phyloP scores from a whole-genome alignment of 495 filamentous ascomycete genomes.

The Hypoxylon cercidicola region DNA sequence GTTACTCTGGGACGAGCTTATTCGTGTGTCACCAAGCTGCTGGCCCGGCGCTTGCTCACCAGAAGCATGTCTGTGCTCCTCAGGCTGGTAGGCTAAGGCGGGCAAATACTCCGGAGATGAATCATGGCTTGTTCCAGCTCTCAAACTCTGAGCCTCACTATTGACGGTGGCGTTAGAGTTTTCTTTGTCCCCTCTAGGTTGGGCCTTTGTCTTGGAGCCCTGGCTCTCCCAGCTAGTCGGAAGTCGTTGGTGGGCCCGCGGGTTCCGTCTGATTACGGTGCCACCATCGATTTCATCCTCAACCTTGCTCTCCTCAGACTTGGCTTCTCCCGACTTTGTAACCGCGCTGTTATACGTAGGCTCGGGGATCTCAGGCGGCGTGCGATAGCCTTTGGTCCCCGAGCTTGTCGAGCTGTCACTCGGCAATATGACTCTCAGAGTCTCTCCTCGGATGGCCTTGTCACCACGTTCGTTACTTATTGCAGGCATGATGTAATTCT shows the following conservation, averaged over 20 bases:
- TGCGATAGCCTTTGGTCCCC: neutral
- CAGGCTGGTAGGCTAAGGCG: neutral
- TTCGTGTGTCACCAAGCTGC: too few species aligned
- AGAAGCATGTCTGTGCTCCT: neutral
- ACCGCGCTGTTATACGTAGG: neutral
- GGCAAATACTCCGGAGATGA: neutral
- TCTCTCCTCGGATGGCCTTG: neutral
- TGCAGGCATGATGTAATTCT: neutral
- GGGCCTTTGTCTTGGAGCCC: too few species aligned
- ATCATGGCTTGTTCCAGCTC: neutral
- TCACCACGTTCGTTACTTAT: neutral
- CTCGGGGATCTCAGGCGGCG: neutral
- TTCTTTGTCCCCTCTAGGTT: too few species aligned
- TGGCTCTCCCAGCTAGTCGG: too few species aligned
- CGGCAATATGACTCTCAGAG: neutral
- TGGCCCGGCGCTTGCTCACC: neutral
- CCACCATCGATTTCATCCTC: neutral
- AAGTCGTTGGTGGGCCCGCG: neutral
- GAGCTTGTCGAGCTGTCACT: neutral
- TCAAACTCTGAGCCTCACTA: too few species aligned
- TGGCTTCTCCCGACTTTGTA: neutral
- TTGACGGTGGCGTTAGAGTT: too few species aligned
- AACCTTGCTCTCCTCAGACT: neutral
- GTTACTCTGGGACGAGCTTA: too few species aligned
- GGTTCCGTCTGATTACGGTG: neutral